Conservation (phyloP, 108 stramenopile genomes). For the Cyclotella baltica region DNA sequence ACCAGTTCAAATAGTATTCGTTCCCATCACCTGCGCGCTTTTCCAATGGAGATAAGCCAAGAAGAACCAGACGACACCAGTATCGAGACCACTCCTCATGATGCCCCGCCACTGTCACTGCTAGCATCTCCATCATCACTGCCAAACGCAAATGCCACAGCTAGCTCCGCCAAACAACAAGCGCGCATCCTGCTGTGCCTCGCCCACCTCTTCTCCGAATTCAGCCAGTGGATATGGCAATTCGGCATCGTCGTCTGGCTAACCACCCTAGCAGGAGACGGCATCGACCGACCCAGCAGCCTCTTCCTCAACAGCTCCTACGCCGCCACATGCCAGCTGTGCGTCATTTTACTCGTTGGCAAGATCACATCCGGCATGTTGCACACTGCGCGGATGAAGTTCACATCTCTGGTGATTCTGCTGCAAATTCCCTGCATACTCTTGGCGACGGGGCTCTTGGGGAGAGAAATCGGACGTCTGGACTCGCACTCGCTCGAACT, state of each 20-base stretch:
- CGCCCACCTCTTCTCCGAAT: background rate
- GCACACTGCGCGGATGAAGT: background rate
- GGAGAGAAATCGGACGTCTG: background rate
- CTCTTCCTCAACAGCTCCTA: conserved; percentile 3
- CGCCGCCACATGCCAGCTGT: background rate
- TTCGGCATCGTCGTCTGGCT: conserved; percentile 1
- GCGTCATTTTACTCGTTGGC: background rate
- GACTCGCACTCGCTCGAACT: background rate
- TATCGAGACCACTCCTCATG: too few species aligned
- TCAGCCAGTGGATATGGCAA: background rate
- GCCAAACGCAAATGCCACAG: too few species aligned
- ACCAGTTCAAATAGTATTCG: too few species aligned
- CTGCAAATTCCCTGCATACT: background rate
- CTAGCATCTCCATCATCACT: too few species aligned
- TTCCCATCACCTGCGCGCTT: too few species aligned
- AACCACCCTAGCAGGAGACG: background rate
- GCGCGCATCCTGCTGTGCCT: background rate
- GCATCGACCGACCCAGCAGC: background rate
- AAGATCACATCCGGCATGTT: background rate
- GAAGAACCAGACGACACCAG: too few species aligned
- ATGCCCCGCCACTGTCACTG: too few species aligned
- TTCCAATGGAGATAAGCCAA: too few species aligned
- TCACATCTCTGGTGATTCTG: background rate
- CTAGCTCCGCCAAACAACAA: too few species aligned
- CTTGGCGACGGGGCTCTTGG: background rate